Conservation (phyloP, 2,329 filamentous ascomycete genomes). For the Ascochyta rabiei region DNA sequence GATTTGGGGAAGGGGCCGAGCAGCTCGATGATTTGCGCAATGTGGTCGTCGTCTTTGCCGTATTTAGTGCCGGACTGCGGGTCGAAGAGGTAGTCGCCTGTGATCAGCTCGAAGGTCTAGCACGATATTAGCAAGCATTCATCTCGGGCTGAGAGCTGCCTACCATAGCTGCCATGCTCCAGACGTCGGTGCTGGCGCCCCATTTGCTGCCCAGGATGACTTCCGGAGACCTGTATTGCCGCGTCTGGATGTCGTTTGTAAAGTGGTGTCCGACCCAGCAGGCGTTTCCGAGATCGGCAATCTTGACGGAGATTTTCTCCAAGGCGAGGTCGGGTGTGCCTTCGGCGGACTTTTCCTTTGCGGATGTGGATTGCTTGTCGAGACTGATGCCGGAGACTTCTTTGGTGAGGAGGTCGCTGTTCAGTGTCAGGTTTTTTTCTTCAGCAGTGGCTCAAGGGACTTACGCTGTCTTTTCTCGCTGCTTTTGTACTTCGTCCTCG, state of each 20-base stretch:
- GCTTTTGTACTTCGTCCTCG: constrained; percentile 68
- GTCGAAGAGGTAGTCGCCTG: constrained; percentile 97
- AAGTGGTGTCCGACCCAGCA: constrained; percentile 99
- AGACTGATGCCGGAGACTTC: constrained; percentile 95
- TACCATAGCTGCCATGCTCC: constrained; percentile 99
- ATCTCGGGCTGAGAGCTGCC: constrained; percentile 33
- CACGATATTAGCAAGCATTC: not conserved
- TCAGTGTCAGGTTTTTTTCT: constrained; percentile 4
- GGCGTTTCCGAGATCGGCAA: constrained; percentile 95
- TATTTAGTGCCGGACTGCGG: constrained; percentile 98
- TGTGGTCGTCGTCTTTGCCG: constrained; percentile 98
- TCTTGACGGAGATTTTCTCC: constrained; percentile 96
- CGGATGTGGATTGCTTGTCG: constrained; percentile 66
- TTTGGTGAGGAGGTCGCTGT: constrained; percentile 83
- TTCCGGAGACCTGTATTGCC: constrained; percentile 95
- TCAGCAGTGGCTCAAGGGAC: constrained; percentile 40
- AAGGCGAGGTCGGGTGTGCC: constrained; percentile 64
- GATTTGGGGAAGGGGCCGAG: constrained; percentile 92
- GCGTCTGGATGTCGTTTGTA: constrained; percentile 98
- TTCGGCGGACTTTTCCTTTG: constrained; percentile 63
- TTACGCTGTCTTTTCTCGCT: constrained; percentile 93
- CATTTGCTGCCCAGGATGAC: constrained; percentile 97
- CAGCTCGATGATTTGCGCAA: constrained; percentile 97
- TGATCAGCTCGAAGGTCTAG: constrained; percentile 95
- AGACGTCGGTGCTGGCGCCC: constrained; percentile 99